Percentiles rank a stretch among this genome's conserved stretches.
phyloP scores from a whole-genome alignment of 148 eudicot genomes.

The Heliamphora exappendiculata region DNA sequence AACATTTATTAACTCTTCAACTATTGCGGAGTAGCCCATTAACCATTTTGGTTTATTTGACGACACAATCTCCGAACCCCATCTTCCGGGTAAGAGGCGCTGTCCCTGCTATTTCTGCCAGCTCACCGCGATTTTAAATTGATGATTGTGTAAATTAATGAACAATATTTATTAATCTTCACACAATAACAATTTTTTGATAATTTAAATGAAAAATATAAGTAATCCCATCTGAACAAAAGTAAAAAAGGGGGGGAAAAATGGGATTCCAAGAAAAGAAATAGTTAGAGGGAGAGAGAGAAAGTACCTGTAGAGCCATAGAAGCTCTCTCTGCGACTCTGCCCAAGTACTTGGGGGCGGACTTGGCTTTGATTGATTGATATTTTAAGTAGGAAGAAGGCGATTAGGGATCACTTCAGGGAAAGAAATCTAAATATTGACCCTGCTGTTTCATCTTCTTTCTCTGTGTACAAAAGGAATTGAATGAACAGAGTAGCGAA shows the following conservation, averaged over 20 bases:
- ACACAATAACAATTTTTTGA: background rate
- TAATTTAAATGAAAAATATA: background rate
- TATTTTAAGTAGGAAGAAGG: background rate
- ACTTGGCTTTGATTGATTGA: background rate
- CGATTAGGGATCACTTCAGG: constrained; percentile 7
- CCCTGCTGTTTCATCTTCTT: background rate
- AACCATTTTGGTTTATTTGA: too few species aligned
- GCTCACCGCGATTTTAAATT: too few species aligned
- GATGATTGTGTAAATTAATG: too few species aligned
- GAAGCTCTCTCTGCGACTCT: background rate
- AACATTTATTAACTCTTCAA: too few species aligned
- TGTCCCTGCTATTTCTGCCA: too few species aligned
- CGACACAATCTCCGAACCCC: too few species aligned
- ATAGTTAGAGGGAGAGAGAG: background rate
- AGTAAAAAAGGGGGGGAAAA: background rate
- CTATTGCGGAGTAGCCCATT: too few species aligned
- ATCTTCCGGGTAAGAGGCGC: too few species aligned
- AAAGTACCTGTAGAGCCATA: constrained; percentile 30
- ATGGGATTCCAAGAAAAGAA: background rate
- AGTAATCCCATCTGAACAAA: background rate
- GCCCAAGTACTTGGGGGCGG: background rate
- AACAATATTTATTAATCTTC: too few species aligned
- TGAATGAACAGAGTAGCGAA: background rate
- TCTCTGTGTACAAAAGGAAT: background rate
- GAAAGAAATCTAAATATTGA: background rate